phyloP scores from a whole-genome alignment of 306 rosid species.

The Crotalaria pallida region DNA sequence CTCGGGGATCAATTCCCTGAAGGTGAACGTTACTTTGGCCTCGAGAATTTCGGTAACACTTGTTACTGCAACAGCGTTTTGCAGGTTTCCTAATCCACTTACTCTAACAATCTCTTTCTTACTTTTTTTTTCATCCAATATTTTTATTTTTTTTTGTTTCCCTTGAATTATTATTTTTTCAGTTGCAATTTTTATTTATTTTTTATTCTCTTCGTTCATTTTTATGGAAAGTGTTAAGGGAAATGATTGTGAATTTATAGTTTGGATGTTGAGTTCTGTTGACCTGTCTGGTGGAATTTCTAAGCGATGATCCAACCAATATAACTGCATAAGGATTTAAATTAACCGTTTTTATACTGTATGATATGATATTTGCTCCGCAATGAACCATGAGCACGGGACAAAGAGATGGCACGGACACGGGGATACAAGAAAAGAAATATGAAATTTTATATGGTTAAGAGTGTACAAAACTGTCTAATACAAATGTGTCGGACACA shows the following conservation, averaged over 20 bases:
- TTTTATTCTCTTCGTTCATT: not conserved
- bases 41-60: slow-evolving; percentile 96
- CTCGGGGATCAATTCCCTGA: slow-evolving; percentile 99
- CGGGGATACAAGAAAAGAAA: too few relatives aligned
- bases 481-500: too few relatives aligned
- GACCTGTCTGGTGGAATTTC: not conserved
- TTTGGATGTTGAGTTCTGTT: not conserved
- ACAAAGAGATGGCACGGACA: too few relatives aligned
- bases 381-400: too few relatives aligned
- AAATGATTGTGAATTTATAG: not conserved
- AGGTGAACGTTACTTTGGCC: slow-evolving; percentile 98
- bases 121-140: not conserved
- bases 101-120: not conserved
- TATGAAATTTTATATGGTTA: too few relatives aligned
- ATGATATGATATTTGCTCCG: too few relatives aligned
- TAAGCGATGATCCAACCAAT: not conserved
- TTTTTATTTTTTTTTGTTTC: not conserved
- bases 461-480: too few relatives aligned
- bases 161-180: not conserved
- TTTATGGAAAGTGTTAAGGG: not conserved
- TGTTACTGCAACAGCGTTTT: slow-evolving; percentile 98
- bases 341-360: not conserved
- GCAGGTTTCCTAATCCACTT: slow-evolving; percentile 59
- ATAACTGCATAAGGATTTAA: not conserved
- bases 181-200: not conserved